Conservation (phyloP, 2,329 filamentous ascomycete species). For the Colletotrichum viniferum region DNA sequence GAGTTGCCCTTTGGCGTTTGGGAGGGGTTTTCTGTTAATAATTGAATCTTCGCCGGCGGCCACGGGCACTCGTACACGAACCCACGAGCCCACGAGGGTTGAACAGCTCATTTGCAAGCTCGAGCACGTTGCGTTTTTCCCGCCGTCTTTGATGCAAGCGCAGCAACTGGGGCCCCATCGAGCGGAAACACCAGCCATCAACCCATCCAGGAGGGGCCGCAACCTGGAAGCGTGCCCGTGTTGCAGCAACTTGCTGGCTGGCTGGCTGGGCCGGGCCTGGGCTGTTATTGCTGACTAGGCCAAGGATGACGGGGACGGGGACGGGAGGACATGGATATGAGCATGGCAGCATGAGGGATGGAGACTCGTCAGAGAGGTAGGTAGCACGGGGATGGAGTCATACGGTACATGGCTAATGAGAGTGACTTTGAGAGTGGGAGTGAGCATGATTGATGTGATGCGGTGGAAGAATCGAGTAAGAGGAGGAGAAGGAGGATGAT, state of each 20-base stretch:
- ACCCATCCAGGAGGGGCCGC: neutral
- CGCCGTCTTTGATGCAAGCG: slow-evolving; percentile 15
- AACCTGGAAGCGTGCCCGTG: neutral
- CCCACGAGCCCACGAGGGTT: neutral
- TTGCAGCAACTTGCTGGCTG: neutral
- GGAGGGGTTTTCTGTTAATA: slow-evolving; percentile 20
- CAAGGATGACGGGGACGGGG: neutral
- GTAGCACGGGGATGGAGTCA: neutral
- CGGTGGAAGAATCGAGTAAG: slow-evolving; percentile 6
- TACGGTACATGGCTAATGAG: neutral
- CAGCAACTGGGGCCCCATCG: slow-evolving; percentile 10
- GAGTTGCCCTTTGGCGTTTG: neutral
- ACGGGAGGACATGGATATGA: neutral
- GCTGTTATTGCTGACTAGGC: neutral
- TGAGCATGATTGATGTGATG: neutral
- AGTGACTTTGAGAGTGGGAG: neutral
- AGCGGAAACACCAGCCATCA: slow-evolving; percentile 11
- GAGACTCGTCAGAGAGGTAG: neutral
- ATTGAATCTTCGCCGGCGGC: slow-evolving; percentile 19
- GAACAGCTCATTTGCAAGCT: neutral
- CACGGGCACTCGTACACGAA: neutral
- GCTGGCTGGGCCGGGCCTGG: neutral
- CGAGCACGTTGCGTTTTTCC: slow-evolving; percentile 14
- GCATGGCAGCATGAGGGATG: neutral
- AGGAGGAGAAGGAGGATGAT: neutral